These are phyloP conservation scores for Cordia subcordata DNA, from an alignment of 257 asterid species.

Conservation along the genomic window DNA sequence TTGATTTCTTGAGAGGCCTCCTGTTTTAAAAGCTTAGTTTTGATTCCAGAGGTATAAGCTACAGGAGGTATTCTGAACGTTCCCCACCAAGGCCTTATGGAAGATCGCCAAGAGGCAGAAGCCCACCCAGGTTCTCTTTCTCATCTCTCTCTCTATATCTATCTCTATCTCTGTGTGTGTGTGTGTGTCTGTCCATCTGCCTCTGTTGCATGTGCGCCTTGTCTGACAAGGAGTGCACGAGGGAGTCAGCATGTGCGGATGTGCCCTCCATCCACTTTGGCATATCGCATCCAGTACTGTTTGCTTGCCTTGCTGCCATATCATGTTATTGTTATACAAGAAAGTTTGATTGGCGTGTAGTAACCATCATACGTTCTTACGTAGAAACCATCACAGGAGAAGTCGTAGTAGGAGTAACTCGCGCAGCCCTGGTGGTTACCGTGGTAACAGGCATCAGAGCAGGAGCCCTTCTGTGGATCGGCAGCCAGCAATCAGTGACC, in stretches of 20 bases:
- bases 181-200: neutral
- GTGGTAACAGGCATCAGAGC: slow-evolving; percentile 44
- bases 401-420: slow-evolving; percentile 69
- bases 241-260: too few species aligned
- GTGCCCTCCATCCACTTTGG: too few species aligned
- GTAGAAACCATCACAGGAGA: slow-evolving; percentile 63
- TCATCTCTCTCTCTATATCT: neutral
- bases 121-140: slow-evolving; percentile 72
- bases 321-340: neutral
- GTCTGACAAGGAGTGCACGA: too few species aligned
- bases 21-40: neutral
- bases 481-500: slow-evolving; percentile 50
- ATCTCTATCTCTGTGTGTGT: neutral
- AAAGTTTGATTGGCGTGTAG: neutral
- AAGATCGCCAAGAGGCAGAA: slow-evolving; percentile 76
- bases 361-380: neutral
- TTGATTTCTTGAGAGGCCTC: slow-evolving; percentile 1
- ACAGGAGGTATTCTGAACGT: slow-evolving; percentile 56
- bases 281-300: too few species aligned
- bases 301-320: too few species aligned
- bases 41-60: slow-evolving; percentile 54
- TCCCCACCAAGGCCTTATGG: slow-evolving; percentile 64
- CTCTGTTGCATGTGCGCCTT: neutral
- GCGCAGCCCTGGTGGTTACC: slow-evolving; percentile 61
- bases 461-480: slow-evolving; percentile 67